Evolutionary conservation across 2,329 filamentous ascomycete species (phyloP).

Genomic region (Neophaeococcomyces mojaviensis): DNA sequence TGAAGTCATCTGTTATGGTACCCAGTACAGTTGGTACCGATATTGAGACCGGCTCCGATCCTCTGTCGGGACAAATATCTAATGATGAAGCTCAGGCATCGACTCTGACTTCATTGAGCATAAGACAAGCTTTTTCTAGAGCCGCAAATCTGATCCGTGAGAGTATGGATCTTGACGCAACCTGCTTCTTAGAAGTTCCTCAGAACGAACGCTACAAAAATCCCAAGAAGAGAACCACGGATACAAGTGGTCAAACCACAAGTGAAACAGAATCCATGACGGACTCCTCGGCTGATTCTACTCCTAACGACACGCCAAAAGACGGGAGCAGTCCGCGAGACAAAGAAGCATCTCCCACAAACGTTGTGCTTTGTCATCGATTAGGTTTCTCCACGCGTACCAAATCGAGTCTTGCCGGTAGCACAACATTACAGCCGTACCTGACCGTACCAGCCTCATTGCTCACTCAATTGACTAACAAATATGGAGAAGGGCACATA

Average conservation of each 20-base stretch:
- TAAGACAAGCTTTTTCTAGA: slow-evolving; percentile 31
- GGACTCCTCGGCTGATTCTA: neutral
- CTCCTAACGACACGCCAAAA: neutral
- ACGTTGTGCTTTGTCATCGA: neutral
- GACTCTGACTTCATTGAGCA: neutral
- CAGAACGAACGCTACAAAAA: slow-evolving; percentile 4
- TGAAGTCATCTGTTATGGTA: neutral
- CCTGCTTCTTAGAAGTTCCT: slow-evolving; percentile 24
- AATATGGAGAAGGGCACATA: slow-evolving; percentile 7
- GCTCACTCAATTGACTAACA: neutral
- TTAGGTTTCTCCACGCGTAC: slow-evolving; percentile 6
- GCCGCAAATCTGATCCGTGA: slow-evolving; percentile 39
- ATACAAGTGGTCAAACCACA: neutral
- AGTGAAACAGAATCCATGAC: neutral
- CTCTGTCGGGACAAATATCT: neutral
- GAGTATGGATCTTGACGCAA: slow-evolving; percentile 34
- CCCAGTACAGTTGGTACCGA: neutral
- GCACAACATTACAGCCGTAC: neutral
- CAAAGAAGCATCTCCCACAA: neutral
- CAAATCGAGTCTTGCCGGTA: slow-evolving; percentile 6
- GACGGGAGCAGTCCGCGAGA: neutral
- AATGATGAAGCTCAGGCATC: neutral
- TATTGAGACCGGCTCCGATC: slow-evolving; percentile 1
- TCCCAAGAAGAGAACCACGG: neutral
- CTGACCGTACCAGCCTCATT: slow-evolving; percentile 1